Evolutionary conservation across 139 green algal species (phyloP).

Genomic region (Chlamydomonas schloesseri): DNA sequence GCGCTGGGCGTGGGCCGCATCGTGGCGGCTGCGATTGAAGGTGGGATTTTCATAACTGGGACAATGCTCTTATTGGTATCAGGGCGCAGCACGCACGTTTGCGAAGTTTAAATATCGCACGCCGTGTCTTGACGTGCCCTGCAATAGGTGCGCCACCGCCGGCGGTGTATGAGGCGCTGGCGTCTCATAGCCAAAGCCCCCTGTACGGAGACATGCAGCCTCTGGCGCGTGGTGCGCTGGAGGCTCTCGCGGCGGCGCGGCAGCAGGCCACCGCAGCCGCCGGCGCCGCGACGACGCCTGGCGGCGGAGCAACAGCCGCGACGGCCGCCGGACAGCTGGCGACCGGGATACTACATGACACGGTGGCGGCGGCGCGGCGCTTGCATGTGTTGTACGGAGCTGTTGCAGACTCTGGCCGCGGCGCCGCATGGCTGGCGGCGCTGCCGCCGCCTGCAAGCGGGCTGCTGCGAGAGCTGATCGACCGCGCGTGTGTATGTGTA

Average conservation of each 20-base stretch:
- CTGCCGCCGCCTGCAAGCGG: background rate
- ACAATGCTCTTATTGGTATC: too few species aligned
- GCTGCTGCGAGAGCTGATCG: conserved; percentile 15
- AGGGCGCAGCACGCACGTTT: too few species aligned
- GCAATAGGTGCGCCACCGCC: background rate
- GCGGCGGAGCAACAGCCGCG: too few species aligned
- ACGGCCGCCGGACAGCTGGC: background rate
- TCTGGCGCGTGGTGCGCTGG: conserved; percentile 1
- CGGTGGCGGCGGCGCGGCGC: background rate
- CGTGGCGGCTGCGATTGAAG: too few species aligned
- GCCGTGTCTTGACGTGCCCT: too few species aligned
- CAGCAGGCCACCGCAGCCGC: background rate
- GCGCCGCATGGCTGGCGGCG: conserved; percentile 18
- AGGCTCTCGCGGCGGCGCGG: background rate
- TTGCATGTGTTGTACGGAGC: conserved; percentile 24
- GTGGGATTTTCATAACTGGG: too few species aligned
- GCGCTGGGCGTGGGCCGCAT: background rate
- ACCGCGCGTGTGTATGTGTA: conserved; percentile 15
- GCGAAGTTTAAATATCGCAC: too few species aligned
- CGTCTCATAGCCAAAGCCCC: background rate
- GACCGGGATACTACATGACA: background rate
- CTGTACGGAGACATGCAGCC: conserved; percentile 10
- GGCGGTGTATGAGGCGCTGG: background rate
- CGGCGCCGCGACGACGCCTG: too few species aligned
- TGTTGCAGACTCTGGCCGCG: background rate